Conservation (phyloP, 176 grass and related monocot genomes). For the Triticum turgidum region DNA sequence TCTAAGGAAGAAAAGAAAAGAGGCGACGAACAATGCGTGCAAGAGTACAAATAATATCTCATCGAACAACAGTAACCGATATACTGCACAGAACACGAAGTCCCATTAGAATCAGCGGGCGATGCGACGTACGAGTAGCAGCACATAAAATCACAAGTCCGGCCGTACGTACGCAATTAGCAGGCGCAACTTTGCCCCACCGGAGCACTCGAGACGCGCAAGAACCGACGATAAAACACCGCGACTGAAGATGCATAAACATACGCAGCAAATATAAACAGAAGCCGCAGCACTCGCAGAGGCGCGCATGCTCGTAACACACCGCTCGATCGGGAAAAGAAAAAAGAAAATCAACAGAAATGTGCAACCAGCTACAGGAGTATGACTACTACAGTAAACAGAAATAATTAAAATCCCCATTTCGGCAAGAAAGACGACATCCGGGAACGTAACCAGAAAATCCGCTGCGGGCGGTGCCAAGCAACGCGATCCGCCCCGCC, state of each 20-base stretch:
- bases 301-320: neutral
- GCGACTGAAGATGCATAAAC: neutral
- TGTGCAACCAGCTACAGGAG: neutral
- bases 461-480: neutral
- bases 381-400: conserved; percentile 9
- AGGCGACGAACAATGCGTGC: neutral
- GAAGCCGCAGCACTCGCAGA: neutral
- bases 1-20: neutral
- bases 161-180: conserved; percentile 40
- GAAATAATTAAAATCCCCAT: conserved; percentile 19
- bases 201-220: neutral
- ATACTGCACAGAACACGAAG: conserved; percentile 35
- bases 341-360: neutral
- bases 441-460: neutral
- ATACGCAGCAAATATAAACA: conserved; percentile 39
- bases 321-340: neutral
- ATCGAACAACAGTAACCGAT: neutral
- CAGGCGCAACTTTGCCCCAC: conserved; percentile 26
- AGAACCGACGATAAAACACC: neutral
- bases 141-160: conserved; percentile 59
- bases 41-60: neutral
- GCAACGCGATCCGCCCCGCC: neutral
- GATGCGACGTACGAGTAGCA: neutral
- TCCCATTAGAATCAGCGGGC: neutral
- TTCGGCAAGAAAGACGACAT: neutral